phyloP scores from a whole-genome alignment of 306 rosid species.

The Pyrus betulifolia region DNA sequence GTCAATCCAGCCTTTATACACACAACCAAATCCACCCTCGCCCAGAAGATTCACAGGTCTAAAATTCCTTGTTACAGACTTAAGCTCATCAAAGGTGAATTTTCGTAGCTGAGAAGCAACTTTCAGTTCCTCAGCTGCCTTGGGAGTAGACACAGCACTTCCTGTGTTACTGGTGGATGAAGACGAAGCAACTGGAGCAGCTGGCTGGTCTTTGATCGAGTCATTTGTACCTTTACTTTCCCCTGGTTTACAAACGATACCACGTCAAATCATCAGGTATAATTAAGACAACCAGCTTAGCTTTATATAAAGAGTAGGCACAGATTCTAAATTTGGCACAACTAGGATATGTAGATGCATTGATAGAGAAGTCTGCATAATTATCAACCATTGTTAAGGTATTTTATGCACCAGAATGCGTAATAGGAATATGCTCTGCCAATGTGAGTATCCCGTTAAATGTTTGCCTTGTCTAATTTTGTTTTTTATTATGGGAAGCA shows the following conservation, averaged over 20 bases:
- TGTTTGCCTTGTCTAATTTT: not conserved
- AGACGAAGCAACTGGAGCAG: conserved; percentile 22
- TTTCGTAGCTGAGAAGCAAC: conserved; percentile 35
- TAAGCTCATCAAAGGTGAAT: conserved; percentile 40
- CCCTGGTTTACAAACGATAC: conserved; percentile 12
- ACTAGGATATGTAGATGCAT: not conserved
- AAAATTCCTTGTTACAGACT: conserved; percentile 39
- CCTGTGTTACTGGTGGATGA: conserved; percentile 25
- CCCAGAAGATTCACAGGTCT: conserved; percentile 38
- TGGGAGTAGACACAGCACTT: conserved; percentile 29
- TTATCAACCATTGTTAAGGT: not conserved
- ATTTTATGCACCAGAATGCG: not conserved
- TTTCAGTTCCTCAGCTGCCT: conserved; percentile 26
- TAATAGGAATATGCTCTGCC: not conserved
- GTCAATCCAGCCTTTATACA: conserved; percentile 51
- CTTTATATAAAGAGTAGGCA: not conserved
- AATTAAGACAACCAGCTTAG: not conserved
- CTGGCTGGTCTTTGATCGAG: conserved; percentile 9
- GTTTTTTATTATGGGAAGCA: not conserved
- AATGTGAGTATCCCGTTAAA: not conserved
- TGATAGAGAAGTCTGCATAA: not conserved
- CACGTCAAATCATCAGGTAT: not conserved
- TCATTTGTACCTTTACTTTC: conserved; percentile 25
- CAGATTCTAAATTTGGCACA: not conserved
- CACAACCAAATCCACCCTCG: conserved; percentile 55